These are phyloP conservation scores for Yamadazyma tumulicola DNA, from an alignment of 805 yeast species.

Conservation along the genomic window DNA sequence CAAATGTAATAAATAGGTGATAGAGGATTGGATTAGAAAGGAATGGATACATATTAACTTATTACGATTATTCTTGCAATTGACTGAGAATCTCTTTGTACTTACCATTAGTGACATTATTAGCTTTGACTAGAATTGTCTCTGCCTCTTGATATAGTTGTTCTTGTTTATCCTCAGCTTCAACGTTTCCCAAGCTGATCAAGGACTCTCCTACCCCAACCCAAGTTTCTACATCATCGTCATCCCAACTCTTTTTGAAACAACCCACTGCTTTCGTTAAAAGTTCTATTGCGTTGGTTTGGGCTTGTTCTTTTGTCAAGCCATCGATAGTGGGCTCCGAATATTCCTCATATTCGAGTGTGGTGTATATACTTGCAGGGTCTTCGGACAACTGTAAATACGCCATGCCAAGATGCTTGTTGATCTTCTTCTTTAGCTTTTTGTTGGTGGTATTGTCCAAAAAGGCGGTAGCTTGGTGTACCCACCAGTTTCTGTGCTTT, in stretches of 20 bases:
- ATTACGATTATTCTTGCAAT: slow-evolving; percentile 24
- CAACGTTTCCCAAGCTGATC: slow-evolving; percentile 76
- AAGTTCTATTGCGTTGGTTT: slow-evolving; percentile 43
- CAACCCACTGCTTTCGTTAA: slow-evolving; percentile 54
- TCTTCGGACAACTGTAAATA: slow-evolving; percentile 62
- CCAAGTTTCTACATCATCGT: slow-evolving; percentile 77
- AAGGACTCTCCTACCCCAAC: slow-evolving; percentile 83
- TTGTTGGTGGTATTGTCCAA: slow-evolving; percentile 10
- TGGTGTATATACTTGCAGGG: slow-evolving; percentile 52
- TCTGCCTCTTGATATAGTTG: slow-evolving; percentile 67
- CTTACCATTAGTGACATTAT: slow-evolving; percentile 76
- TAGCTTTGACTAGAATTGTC: slow-evolving; percentile 61
- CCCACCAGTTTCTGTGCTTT: slow-evolving; percentile 56
- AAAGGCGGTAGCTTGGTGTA: slow-evolving; percentile 36
- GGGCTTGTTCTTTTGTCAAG: slow-evolving; percentile 40
- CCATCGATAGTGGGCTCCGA: slow-evolving; percentile 35
- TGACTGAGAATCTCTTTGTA: slow-evolving; percentile 62
- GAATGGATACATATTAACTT: no score
- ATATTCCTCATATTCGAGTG: slow-evolving; percentile 53
- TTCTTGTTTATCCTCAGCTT: slow-evolving; percentile 65
- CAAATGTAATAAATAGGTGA: no score
- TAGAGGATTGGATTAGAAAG: no score
- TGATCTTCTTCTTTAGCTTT: slow-evolving; percentile 30
- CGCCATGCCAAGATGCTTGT: slow-evolving; percentile 58
- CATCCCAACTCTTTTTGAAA: slow-evolving; percentile 57